phyloP scores from a whole-genome alignment of 2,329 filamentous ascomycete genomes.

The Fonsecaea nubica region DNA sequence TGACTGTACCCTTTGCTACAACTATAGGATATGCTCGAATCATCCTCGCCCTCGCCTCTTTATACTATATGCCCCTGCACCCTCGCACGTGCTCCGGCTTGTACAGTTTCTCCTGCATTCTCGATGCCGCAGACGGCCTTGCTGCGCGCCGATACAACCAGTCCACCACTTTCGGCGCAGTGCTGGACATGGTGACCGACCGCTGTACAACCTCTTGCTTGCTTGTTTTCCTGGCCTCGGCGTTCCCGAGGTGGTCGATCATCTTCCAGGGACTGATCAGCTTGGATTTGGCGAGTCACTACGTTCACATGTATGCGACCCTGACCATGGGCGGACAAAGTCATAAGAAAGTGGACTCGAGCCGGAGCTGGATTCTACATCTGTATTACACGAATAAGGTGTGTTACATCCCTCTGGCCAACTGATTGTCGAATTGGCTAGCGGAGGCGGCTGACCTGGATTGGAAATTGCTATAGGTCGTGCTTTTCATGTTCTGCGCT shows the following conservation, averaged over 20 bases:
- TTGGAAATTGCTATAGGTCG: constrained; percentile 62
- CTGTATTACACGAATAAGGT: constrained; percentile 98
- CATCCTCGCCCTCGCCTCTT: constrained; percentile 81
- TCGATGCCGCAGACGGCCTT: constrained; percentile 93
- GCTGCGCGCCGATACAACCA: constrained; percentile 88
- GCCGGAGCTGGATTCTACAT: constrained; percentile 86
- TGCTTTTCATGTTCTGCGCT: constrained; percentile 88
- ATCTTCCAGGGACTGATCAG: constrained; percentile 93
- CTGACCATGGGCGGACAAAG: constrained; percentile 81
- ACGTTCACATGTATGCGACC: constrained; percentile 99
- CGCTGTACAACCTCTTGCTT: constrained; percentile 95
- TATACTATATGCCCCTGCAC: constrained; percentile 99
- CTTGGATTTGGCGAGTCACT: constrained; percentile 92
- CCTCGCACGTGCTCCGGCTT: constrained; percentile 52
- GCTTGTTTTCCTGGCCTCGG: constrained; percentile 90
- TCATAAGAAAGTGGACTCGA: constrained; percentile 93
- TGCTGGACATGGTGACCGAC: constrained; percentile 99
- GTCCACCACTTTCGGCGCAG: constrained; percentile 92
- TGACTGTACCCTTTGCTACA: constrained; percentile 8
- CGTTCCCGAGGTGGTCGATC: constrained; percentile 92
- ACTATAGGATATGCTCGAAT: constrained; percentile 75
- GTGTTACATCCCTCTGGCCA: constrained; percentile 45
- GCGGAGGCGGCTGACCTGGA: background rate
- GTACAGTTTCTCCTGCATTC: constrained; percentile 91
- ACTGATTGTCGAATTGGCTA: background rate